A percentile compares a stretch with the other conserved stretches of the same genome.
phyloP scores from a whole-genome alignment of 139 green algal genomes.

The Eudorina sp. region DNA sequence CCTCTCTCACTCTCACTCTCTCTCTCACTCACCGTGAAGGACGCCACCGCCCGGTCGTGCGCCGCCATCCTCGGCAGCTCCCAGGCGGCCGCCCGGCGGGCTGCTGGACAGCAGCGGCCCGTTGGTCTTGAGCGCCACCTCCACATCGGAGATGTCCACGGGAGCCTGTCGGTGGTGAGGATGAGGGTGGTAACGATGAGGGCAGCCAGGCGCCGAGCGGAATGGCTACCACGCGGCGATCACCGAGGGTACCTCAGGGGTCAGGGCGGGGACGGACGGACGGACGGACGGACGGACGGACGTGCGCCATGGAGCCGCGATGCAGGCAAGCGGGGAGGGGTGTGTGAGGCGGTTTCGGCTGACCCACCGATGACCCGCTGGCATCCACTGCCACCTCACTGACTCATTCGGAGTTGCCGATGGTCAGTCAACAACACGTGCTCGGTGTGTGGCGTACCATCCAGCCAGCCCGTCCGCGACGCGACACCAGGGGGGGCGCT shows the following conservation, averaged over 20 bases:
- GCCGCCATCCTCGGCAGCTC: slow-evolving; percentile 56
- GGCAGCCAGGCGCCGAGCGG: neutral
- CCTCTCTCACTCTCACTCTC: no score
- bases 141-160: slow-evolving; percentile 17
- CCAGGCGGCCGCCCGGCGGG: slow-evolving; percentile 37
- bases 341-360: no score
- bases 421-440: no score
- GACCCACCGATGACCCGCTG: no score
- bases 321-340: neutral
- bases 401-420: no score
- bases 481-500: no score
- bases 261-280: no score
- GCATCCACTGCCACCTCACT: no score
- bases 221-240: no score
- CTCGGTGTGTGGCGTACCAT: no score
- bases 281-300: neutral
- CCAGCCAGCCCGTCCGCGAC: no score
- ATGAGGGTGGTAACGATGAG: neutral
- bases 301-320: neutral
- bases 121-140: slow-evolving; percentile 20
- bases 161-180: slow-evolving; percentile 2
- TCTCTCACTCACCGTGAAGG: slow-evolving; percentile 33
- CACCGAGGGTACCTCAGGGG: no score
- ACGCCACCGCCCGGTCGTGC: slow-evolving; percentile 54
- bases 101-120: slow-evolving; percentile 18